Evolutionary conservation across 768 basidiomycete species (phyloP).

Genomic region (Trametes elegans): DNA sequence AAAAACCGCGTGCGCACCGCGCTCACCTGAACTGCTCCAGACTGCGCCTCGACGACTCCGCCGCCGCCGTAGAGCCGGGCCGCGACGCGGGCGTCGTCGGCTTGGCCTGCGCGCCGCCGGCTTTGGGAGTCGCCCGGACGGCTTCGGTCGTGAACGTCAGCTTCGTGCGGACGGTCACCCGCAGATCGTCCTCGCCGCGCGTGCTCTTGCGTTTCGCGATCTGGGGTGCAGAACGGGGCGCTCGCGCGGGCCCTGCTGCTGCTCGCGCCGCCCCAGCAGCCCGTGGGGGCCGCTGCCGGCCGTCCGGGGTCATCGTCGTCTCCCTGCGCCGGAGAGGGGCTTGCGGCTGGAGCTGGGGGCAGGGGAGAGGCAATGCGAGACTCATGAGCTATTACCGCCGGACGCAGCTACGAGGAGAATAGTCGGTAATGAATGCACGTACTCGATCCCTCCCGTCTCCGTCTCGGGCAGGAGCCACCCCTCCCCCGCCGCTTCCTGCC

Average conservation of each 20-base stretch:
- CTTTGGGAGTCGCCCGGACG: constrained; percentile 15
- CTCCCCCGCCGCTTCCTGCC: not conserved
- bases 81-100: constrained; percentile 9
- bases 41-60: constrained; percentile 15
- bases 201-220: constrained; percentile 14
- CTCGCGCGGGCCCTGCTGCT: not conserved
- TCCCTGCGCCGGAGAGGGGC: constrained; percentile 41
- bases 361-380: not conserved
- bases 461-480: not conserved
- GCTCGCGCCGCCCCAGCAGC: not conserved
- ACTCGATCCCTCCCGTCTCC: constrained; percentile 11
- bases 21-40: constrained; percentile 30
- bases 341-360: constrained; percentile 29
- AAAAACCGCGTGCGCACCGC: too few species aligned
- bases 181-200: constrained; percentile 23
- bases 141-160: constrained; percentile 21
- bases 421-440: constrained; percentile 15
- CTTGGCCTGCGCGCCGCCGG: not conserved
- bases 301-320: constrained; percentile 46
- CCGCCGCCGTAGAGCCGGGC: constrained; percentile 18
- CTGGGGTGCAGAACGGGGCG: constrained; percentile 17
- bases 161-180: constrained; percentile 22
- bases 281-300: constrained; percentile 33
- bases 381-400: constrained; percentile 15
- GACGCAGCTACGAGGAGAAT: constrained; percentile 2